Conservation (phyloP, 192 early-diverging fungal genomes). For the Umbelopsis sp. region DNA sequence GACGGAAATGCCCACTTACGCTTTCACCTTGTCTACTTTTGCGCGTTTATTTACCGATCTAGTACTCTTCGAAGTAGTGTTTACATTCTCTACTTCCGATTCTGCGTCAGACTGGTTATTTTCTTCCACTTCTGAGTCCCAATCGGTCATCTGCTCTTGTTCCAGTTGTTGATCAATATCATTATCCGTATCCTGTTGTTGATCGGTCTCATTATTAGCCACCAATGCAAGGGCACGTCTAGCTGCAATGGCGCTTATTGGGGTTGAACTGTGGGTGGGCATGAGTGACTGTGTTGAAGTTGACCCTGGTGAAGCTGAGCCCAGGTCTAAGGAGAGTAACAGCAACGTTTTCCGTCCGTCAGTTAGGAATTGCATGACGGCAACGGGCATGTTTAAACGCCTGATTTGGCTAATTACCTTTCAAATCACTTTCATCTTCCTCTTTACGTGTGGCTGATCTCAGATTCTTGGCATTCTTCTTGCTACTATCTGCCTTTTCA, state of each 20-base stretch:
- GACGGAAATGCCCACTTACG: not conserved
- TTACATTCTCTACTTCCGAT: conserved; percentile 2
- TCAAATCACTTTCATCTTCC: not conserved
- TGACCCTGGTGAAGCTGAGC: not conserved
- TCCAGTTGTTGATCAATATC: conserved; percentile 12
- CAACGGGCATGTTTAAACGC: not conserved
- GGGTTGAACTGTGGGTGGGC: not conserved
- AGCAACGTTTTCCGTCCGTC: not conserved
- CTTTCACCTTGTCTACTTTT: not conserved
- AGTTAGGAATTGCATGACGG: no score
- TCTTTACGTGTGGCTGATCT: not conserved
- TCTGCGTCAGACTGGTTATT: not conserved
- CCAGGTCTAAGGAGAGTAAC: not conserved
- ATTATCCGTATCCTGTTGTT: conserved; percentile 8
- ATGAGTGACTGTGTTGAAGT: not conserved
- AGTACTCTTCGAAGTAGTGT: conserved; percentile 15
- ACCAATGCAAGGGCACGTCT: conserved; percentile 14
- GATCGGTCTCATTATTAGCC: conserved; percentile 14
- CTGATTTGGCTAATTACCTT: not conserved
- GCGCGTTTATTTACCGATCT: not conserved
- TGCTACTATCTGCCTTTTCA: not conserved
- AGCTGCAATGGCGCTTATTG: conserved; percentile 19
- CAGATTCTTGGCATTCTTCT: not conserved
- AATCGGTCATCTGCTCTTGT: conserved; percentile 18
- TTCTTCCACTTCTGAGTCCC: conserved; percentile 21